Percentiles rank a stretch among this genome's conserved stretches.
Conservation (phyloP, 1,284 basidiomycete genomes). For the Microbotryum scabiosae region DNA sequence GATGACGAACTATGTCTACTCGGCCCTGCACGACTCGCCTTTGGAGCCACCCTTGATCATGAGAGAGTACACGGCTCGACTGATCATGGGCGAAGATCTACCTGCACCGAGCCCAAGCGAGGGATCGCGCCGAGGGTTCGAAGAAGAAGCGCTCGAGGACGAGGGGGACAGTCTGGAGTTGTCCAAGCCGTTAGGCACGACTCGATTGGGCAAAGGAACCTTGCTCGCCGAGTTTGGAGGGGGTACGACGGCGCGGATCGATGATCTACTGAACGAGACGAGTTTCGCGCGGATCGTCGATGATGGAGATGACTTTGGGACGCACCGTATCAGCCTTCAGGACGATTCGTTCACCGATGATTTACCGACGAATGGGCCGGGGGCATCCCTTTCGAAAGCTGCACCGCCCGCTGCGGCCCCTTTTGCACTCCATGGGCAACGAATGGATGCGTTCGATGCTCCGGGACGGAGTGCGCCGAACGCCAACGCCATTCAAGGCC, state of each 20-base stretch:
- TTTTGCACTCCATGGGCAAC: not conserved
- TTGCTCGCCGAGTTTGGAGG: constrained; percentile 40
- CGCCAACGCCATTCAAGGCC: too few species aligned
- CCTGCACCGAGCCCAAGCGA: not conserved
- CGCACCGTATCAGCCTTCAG: too few species aligned
- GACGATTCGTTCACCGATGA: not conserved
- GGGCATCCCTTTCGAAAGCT: too few species aligned
- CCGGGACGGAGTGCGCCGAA: not conserved
- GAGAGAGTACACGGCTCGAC: constrained; percentile 2
- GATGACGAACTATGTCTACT: constrained; percentile 21
- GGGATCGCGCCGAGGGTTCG: not conserved
- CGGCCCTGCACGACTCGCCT: constrained; percentile 16
- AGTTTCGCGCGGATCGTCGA: constrained; percentile 22
- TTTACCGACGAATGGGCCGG: not conserved
- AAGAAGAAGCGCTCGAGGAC: not conserved
- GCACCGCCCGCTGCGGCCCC: too few species aligned
- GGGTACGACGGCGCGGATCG: constrained; percentile 37
- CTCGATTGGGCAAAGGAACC: too few species aligned
- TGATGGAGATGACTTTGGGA: constrained; percentile 15
- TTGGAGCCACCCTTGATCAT: constrained; percentile 7
- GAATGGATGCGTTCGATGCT: constrained; percentile 1
- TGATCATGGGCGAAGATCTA: constrained; percentile 1
- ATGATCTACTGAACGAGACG: constrained; percentile 15
- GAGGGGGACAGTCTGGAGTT: not conserved
- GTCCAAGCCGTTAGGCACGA: not conserved